Evolutionary conservation across 2,329 filamentous ascomycete genomes (phyloP).

Genomic region (Penicillium thymicola): DNA sequence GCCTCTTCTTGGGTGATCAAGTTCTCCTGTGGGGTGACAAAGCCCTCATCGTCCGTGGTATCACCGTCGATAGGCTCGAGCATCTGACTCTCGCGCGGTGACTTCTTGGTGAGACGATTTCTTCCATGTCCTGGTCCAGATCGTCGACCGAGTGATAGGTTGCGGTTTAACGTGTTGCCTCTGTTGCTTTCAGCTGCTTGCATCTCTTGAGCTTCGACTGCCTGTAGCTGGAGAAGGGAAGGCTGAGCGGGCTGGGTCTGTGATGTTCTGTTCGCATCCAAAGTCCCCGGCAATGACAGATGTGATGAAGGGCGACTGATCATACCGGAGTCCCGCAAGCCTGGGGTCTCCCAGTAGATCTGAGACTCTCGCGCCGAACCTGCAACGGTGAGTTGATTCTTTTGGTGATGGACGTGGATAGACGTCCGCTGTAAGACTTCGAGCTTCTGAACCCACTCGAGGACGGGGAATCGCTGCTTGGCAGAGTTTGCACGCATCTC

Average conservation of each 20-base stretch:
- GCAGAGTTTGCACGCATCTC: slow-evolving; percentile 64
- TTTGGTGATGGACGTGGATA: slow-evolving; percentile 56
- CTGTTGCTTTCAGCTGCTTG: slow-evolving; percentile 1
- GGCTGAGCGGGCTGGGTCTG: slow-evolving; percentile 4
- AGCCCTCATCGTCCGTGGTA: slow-evolving; percentile 26
- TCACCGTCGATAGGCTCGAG: slow-evolving; percentile 16
- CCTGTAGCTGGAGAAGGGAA: slow-evolving; percentile 9
- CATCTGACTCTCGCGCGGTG: slow-evolving; percentile 8
- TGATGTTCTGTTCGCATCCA: slow-evolving; percentile 1
- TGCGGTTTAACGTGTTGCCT: slow-evolving; percentile 4
- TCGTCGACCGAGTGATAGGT: slow-evolving; percentile 16
- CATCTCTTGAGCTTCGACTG: slow-evolving; percentile 5
- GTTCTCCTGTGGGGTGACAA: slow-evolving; percentile 13
- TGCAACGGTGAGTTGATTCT: slow-evolving; percentile 20
- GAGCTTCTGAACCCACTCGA: slow-evolving; percentile 64
- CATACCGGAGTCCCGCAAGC: slow-evolving; percentile 4
- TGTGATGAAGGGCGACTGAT: neutral
- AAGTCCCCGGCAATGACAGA: neutral
- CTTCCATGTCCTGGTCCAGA: slow-evolving; percentile 17
- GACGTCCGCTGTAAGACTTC: slow-evolving; percentile 61
- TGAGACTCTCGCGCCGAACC: slow-evolving; percentile 34
- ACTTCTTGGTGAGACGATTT: slow-evolving; percentile 13
- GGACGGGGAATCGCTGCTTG: slow-evolving; percentile 65
- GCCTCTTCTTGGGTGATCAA: neutral
- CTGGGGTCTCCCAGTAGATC: slow-evolving; percentile 11